Evolutionary conservation across 768 basidiomycete species (phyloP).

Genomic region (Saitozyma sp.): DNA sequence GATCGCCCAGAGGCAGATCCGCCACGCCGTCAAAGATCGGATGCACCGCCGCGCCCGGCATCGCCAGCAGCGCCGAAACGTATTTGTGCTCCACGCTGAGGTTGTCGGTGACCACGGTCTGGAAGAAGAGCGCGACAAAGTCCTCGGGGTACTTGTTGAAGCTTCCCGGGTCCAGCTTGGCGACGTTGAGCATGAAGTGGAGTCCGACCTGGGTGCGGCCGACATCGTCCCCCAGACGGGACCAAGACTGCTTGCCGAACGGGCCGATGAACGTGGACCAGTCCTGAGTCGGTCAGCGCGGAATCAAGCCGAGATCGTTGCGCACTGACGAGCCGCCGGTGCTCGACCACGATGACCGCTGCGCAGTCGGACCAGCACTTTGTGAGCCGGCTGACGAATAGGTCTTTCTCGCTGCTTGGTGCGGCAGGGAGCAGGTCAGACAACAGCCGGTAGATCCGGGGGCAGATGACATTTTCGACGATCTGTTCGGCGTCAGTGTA

Average conservation of each 20-base stretch:
- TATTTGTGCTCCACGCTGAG: slow-evolving; percentile 65
- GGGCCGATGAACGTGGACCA: slow-evolving; percentile 65
- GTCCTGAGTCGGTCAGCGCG: slow-evolving; percentile 54
- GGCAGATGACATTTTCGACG: slow-evolving; percentile 58
- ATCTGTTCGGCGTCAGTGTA: slow-evolving; percentile 53
- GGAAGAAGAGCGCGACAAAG: slow-evolving; percentile 62
- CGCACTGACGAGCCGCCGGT: slow-evolving; percentile 18
- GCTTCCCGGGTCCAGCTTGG: slow-evolving; percentile 61
- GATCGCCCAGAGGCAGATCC: slow-evolving; percentile 18
- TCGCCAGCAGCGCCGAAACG: slow-evolving; percentile 60
- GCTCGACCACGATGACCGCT: slow-evolving; percentile 61
- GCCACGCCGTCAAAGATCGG: slow-evolving; percentile 31
- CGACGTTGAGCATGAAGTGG: slow-evolving; percentile 58
- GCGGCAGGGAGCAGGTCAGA: slow-evolving; percentile 56
- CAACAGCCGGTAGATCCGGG: slow-evolving; percentile 62
- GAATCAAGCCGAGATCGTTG: background rate
- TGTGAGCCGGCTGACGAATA: slow-evolving; percentile 62
- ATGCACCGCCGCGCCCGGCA: slow-evolving; percentile 61
- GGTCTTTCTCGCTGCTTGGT: slow-evolving; percentile 34
- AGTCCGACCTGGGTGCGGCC: slow-evolving; percentile 65
- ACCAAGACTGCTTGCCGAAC: slow-evolving; percentile 61
- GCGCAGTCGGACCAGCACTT: slow-evolving; percentile 75
- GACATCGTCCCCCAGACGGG: slow-evolving; percentile 59
- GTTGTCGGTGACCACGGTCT: slow-evolving; percentile 57
- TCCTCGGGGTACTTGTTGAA: slow-evolving; percentile 59